phyloP scores from a whole-genome alignment of 2,329 filamentous ascomycete species.

The Tolypocladium amazonense region DNA sequence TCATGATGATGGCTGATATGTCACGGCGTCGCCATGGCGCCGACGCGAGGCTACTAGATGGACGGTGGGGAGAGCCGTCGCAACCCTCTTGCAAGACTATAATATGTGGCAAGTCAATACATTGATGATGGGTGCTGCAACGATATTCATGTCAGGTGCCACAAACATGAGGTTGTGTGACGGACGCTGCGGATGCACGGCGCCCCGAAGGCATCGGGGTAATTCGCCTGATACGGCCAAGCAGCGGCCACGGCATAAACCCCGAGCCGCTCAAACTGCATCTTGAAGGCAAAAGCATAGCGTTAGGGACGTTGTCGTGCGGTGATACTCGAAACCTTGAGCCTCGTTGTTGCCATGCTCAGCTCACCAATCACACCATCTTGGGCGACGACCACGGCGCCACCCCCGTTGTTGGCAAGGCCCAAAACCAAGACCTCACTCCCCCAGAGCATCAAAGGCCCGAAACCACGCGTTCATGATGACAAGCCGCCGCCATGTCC shows the following conservation, averaged over 20 bases:
- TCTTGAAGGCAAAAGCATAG: background rate
- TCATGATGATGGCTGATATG: background rate
- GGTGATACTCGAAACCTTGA: background rate
- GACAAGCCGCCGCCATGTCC: background rate
- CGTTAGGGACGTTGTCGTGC: background rate
- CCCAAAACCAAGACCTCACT: background rate
- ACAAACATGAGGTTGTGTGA: background rate
- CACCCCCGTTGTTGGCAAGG: background rate
- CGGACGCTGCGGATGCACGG: background rate
- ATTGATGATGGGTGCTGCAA: background rate
- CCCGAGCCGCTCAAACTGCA: background rate
- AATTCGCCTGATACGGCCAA: background rate
- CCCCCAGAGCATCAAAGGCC: background rate
- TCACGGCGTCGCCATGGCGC: background rate
- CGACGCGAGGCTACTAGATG: background rate
- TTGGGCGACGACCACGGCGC: background rate
- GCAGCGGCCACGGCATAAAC: background rate
- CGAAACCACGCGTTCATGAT: background rate
- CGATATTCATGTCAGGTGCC: background rate
- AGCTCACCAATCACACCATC: background rate
- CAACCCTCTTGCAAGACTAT: background rate
- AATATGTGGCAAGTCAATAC: background rate
- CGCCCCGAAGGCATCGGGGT: background rate
- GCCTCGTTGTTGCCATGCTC: background rate
- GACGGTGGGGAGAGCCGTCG: background rate